Base-by-base conservation (phyloP, 2,329 filamentous ascomycete species). In the Diaporthe longicolla region DNA sequence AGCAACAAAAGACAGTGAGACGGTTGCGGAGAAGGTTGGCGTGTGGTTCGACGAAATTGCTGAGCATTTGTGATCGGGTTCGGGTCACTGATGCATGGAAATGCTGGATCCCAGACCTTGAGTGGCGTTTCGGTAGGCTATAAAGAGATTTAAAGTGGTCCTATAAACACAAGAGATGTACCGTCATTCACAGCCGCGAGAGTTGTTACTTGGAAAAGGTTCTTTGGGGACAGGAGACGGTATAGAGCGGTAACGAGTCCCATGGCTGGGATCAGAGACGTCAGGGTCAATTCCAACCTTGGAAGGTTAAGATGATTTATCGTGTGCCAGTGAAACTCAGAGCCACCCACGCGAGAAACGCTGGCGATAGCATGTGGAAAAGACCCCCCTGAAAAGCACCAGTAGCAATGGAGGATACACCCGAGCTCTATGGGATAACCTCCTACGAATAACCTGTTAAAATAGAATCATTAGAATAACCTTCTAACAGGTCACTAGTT, bases 41-140 rank as follows among this genome's bases (percentile, higher is more conserved):
- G 45, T 73, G 0, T 89, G 90, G 86, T 82, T 89, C 13, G 84
- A 86, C n/a, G 90, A 93, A 78, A 85, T 92, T 35, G 74, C 76
- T 6, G 73, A 74, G 21, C 59, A 76, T 24, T 58, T 71, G 50
- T 77, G 71, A 76, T 15, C 21, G 8, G 5, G 26, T n/a, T 15
- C 48, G 15, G 26, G 26, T 24, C 15, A 19, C 10, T 21, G 26
- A 10, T 21, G 10, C 15, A 45, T 19, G 17, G 21, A 7, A 19
- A 2, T 8, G 9, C 35, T 10, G 24, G 7, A 37, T 15, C 13
- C 9, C 21, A 50, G 26, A 48, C 43, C 26, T 50, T 43, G 19
- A 35, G 17, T 19, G 26, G 40, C 40, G 26, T 48, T 48, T 7
- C 29, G 24, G 59, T n/a, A 29, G 59, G 59, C 17, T 13, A 32